These are phyloP conservation scores for Fusarium vanettenii DNA, from an alignment of 2,329 filamentous ascomycete species.

Conservation along the genomic window DNA sequence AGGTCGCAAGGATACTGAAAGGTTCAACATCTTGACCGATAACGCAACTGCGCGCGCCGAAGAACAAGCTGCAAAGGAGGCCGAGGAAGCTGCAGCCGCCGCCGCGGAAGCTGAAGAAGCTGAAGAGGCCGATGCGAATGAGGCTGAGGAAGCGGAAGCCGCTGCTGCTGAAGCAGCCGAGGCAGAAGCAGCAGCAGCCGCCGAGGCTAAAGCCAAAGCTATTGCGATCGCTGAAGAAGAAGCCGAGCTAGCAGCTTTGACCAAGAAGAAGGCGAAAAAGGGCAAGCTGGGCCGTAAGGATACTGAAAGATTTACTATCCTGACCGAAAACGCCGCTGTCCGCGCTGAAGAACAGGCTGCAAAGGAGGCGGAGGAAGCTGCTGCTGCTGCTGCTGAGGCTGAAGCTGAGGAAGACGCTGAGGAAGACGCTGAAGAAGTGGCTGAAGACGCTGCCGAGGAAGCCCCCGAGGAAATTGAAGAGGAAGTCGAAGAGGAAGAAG, in stretches of 20 bases:
- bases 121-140: constrained; percentile 22
- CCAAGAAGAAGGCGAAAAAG: constrained; percentile 53
- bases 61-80: constrained; percentile 31
- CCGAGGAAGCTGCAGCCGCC: constrained; percentile 39
- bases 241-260: constrained; percentile 55
- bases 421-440: constrained; percentile 27
- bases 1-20: constrained; percentile 39
- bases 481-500: constrained; percentile 32
- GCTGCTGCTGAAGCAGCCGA: constrained; percentile 34
- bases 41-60: constrained; percentile 30
- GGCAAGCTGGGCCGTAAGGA: constrained; percentile 40
- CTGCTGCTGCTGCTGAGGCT: constrained; percentile 21
- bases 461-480: constrained; percentile 26
- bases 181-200: constrained; percentile 36
- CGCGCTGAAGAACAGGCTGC: constrained; percentile 41
- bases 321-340: constrained; percentile 22
- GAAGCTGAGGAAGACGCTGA: constrained; percentile 22
- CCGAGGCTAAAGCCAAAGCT: constrained; percentile 46
- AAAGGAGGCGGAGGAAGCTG: constrained; percentile 35
- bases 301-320: constrained; percentile 21
- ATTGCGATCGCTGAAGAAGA: constrained; percentile 45
- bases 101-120: constrained; percentile 7
- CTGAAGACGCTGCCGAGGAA: constrained; percentile 26
- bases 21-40: constrained; percentile 24
- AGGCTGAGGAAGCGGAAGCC: constrained; percentile 37